Evolutionary conservation across 495 filamentous ascomycete genomes (phyloP).

Genomic region (Penicillium coffeae): DNA sequence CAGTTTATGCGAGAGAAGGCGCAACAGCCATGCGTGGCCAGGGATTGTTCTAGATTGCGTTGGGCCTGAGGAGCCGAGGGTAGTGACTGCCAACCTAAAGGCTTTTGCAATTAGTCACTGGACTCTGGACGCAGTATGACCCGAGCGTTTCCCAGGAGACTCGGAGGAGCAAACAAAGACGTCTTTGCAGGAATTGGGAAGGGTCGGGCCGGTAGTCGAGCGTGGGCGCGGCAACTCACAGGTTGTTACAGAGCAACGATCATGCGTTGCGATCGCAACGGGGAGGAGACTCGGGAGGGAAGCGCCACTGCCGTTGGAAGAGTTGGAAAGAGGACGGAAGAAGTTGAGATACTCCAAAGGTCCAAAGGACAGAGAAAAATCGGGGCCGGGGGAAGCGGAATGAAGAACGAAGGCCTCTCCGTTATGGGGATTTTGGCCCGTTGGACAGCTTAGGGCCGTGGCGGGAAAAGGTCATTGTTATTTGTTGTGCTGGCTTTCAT

Average conservation of each 20-base stretch:
- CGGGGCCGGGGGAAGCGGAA: conserved; percentile 1
- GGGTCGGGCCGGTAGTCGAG: no score
- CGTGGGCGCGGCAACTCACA: no score
- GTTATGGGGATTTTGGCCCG: neutral
- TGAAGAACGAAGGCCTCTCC: neutral
- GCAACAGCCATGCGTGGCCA: conserved; percentile 2
- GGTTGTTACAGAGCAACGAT: conserved; percentile 19
- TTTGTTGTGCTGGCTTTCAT: neutral
- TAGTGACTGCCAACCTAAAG: neutral
- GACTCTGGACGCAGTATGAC: conserved; percentile 1
- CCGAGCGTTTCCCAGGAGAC: no score
- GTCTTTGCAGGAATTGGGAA: no score
- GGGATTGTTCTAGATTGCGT: conserved; percentile 1
- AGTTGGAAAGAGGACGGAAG: neutral
- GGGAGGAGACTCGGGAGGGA: conserved; percentile 3
- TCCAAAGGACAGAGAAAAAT: neutral
- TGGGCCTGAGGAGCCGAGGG: no score
- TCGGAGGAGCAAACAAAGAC: neutral
- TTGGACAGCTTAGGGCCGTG: neutral
- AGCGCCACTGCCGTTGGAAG: conserved; percentile 11
- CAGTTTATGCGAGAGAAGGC: neutral
- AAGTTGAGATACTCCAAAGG: neutral
- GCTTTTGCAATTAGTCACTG: neutral
- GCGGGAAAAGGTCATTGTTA: conserved; percentile 6
- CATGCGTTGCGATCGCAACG: conserved; percentile 22